These are phyloP conservation scores for Aspergillus cristatus DNA, from an alignment of 495 filamentous ascomycete species.

Conservation along the genomic window DNA sequence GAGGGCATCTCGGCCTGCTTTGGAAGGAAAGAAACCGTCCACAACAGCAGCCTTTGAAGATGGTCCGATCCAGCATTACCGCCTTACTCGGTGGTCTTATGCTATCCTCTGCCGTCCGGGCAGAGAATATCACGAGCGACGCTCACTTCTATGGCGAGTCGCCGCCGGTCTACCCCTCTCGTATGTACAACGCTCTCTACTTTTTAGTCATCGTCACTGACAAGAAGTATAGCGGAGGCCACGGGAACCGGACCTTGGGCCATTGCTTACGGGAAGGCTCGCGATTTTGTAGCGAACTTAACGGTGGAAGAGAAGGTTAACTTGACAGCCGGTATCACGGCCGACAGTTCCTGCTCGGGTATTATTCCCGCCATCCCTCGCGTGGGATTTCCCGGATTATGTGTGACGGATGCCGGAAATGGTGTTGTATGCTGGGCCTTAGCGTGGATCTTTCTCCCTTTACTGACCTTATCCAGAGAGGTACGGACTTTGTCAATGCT, in stretches of 20 bases:
- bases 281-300: constrained; percentile 43
- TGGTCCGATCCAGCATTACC: not conserved
- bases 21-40: not conserved
- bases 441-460: not conserved
- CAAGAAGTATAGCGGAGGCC: constrained; percentile 9
- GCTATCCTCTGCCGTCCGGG: not conserved
- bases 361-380: constrained; percentile 42
- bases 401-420: constrained; percentile 54
- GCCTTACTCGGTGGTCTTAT: not conserved
- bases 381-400: constrained; percentile 51
- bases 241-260: constrained; percentile 50
- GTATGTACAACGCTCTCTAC: constrained; percentile 8
- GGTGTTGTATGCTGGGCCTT: constrained; percentile 30
- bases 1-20: not conserved
- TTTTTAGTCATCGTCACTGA: not conserved
- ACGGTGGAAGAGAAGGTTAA: constrained; percentile 51
- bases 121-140: constrained; percentile 15
- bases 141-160: constrained; percentile 47
- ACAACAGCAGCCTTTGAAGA: not conserved
- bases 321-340: constrained; percentile 43
- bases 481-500: constrained; percentile 49
- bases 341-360: constrained; percentile 50
- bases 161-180: constrained; percentile 43
- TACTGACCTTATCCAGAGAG: constrained; percentile 16
- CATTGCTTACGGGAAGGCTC: constrained; percentile 40